Evolutionary conservation across 805 yeast genomes (phyloP).

Genomic region (Spathaspora arborariae): DNA sequence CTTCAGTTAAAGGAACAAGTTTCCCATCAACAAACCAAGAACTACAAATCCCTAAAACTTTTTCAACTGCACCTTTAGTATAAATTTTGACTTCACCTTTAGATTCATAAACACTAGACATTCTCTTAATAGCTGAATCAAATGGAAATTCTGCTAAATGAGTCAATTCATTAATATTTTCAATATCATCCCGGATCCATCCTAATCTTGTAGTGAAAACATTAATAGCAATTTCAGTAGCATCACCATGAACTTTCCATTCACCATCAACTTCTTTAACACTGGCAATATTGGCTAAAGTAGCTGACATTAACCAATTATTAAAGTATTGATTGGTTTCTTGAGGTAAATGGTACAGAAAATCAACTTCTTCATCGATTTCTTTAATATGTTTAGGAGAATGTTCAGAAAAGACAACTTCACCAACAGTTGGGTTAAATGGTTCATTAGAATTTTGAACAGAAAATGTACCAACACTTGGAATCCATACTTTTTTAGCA

Average conservation of each 20-base stretch:
- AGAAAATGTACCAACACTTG: slow-evolving; percentile 53
- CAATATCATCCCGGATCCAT: slow-evolving; percentile 17
- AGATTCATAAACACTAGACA: slow-evolving; percentile 24
- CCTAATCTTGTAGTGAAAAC: slow-evolving; percentile 27
- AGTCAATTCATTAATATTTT: slow-evolving; percentile 11
- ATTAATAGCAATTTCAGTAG: slow-evolving; percentile 34
- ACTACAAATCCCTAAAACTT: slow-evolving; percentile 21
- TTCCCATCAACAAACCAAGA: slow-evolving; percentile 16
- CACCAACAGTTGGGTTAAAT: slow-evolving; percentile 61
- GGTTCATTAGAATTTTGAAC: slow-evolving; percentile 58
- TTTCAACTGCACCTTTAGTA: slow-evolving; percentile 34
- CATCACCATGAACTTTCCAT: slow-evolving; percentile 65
- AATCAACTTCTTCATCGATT: slow-evolving; percentile 22
- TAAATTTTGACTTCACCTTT: slow-evolving; percentile 9
- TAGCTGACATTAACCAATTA: slow-evolving; percentile 61
- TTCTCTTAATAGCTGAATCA: slow-evolving; percentile 30
- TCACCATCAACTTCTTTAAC: slow-evolving; percentile 47
- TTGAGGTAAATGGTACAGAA: slow-evolving; percentile 8
- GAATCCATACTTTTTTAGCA: slow-evolving; percentile 66
- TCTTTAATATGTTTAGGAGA: slow-evolving; percentile 35
- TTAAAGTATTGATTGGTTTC: slow-evolving; percentile 23
- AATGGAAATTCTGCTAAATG: slow-evolving; percentile 29
- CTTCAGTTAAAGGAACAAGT: slow-evolving; percentile 15
- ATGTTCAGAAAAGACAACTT: slow-evolving; percentile 27
- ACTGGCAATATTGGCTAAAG: slow-evolving; percentile 76